These are phyloP conservation scores for Phytophthora colocasiae DNA, from an alignment of 352 stramenopile species.

Conservation along the genomic window DNA sequence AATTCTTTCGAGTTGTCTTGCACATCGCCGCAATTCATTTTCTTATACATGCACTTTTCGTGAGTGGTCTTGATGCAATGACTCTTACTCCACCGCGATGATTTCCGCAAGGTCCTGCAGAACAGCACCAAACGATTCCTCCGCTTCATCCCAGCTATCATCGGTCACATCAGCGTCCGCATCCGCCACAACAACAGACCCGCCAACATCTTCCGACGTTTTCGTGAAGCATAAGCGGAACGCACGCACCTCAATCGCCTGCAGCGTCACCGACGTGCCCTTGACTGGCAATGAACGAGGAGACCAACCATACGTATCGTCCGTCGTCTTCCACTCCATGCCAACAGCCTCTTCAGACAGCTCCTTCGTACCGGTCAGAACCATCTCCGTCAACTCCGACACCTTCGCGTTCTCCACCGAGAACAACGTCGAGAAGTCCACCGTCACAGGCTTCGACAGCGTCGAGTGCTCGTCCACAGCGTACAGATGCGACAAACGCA, in stretches of 20 bases:
- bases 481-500: conserved; percentile 96
- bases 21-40: background rate
- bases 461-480: conserved; percentile 83
- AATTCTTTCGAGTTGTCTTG: background rate
- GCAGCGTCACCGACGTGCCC: conserved; percentile 71
- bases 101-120: conserved; percentile 45
- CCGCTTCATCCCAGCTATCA: conserved; percentile 20
- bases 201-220: background rate
- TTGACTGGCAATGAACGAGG: conserved; percentile 51
- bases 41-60: conserved; percentile 5
- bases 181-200: background rate
- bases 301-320: conserved; percentile 35
- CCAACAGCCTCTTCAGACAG: conserved; percentile 44
- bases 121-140: conserved; percentile 26
- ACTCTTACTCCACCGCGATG: conserved; percentile 42
- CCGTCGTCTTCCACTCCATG: conserved; percentile 51
- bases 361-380: conserved; percentile 81
- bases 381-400: conserved; percentile 86
- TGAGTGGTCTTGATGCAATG: background rate
- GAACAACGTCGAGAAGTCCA: conserved; percentile 80
- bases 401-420: conserved; percentile 52
- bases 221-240: conserved; percentile 84
- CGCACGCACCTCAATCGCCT: conserved; percentile 94
- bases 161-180: background rate
- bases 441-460: conserved; percentile 75